phyloP scores from a whole-genome alignment of 2,329 filamentous ascomycete species.

The Microascus cirrosus region DNA sequence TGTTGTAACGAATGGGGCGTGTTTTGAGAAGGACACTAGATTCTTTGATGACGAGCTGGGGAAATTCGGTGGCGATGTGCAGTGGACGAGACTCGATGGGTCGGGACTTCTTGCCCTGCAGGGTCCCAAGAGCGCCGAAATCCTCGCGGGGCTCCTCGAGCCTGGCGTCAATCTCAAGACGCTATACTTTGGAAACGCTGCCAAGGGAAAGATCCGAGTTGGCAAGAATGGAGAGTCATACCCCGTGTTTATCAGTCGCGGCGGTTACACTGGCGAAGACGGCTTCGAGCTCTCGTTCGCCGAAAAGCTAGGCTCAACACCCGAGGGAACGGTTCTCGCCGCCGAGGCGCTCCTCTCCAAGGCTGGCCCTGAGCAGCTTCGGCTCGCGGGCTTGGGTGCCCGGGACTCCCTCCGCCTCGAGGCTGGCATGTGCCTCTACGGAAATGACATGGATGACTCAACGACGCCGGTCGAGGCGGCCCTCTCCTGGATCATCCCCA shows the following conservation, averaged over 20 bases:
- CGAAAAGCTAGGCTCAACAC: slow-evolving; percentile 23
- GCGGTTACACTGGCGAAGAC: slow-evolving; percentile 95
- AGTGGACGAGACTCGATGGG: slow-evolving; percentile 59
- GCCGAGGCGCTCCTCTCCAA: slow-evolving; percentile 53
- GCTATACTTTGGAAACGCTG: slow-evolving; percentile 17
- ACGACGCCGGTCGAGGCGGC: slow-evolving; percentile 48
- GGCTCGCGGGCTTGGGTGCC: slow-evolving; percentile 79
- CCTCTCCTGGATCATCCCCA: slow-evolving; percentile 71
- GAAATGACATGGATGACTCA: slow-evolving; percentile 86
- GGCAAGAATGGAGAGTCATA: slow-evolving; percentile 32
- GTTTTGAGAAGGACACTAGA: slow-evolving; percentile 74
- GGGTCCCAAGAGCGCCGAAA: slow-evolving; percentile 63
- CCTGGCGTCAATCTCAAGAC: slow-evolving; percentile 17
- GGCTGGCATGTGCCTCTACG: slow-evolving; percentile 98
- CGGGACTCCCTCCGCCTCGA: slow-evolving; percentile 88
- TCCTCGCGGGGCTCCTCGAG: slow-evolving; percentile 42
- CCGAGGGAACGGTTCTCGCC: slow-evolving; percentile 41
- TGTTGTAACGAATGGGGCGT: slow-evolving; percentile 90
- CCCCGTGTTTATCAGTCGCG: slow-evolving; percentile 60
- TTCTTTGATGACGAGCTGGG: slow-evolving; percentile 65
- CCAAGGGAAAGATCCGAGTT: slow-evolving; percentile 53
- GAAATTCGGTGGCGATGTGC: slow-evolving; percentile 31
- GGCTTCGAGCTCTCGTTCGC: slow-evolving; percentile 90
- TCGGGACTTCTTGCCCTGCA: slow-evolving; percentile 82
- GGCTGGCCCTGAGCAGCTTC: slow-evolving; percentile 50